These are phyloP conservation scores for Dentipellis sp. DNA, from an alignment of 768 basidiomycete species.

Conservation along the genomic window DNA sequence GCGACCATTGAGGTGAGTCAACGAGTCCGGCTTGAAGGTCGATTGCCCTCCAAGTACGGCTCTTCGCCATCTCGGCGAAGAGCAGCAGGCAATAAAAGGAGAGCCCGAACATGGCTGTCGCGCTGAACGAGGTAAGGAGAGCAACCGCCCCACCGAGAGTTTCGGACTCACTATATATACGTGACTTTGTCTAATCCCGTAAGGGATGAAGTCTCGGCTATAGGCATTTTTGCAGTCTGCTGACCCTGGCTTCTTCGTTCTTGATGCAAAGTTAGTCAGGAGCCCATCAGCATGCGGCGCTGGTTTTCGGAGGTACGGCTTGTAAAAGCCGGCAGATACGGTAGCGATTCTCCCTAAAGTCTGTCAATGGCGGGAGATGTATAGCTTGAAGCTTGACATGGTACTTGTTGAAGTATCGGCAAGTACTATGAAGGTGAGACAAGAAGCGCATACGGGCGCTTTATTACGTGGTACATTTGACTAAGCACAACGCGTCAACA, in stretches of 20 bases:
- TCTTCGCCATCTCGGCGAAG: background rate
- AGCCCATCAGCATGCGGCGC: no score
- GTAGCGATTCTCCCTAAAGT: no score
- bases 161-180: background rate
- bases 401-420: no score
- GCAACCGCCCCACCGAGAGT: background rate
- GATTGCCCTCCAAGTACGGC: background rate
- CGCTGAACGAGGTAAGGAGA: background rate
- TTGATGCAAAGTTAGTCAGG: no score
- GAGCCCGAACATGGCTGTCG: background rate
- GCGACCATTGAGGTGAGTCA: background rate
- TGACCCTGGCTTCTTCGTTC: background rate
- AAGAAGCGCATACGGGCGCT: background rate
- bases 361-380: no score
- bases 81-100: background rate
- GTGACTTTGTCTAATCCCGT: background rate
- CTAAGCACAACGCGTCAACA: background rate
- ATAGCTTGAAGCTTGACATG: no score
- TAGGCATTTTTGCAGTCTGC: background rate
- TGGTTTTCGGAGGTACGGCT: no score
- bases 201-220: background rate
- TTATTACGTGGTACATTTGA: background rate
- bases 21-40: background rate
- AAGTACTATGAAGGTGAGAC: no score
- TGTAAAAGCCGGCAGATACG: no score